A percentile compares a stretch with the other conserved stretches of the same genome.
phyloP scores from a whole-genome alignment of 1,284 basidiomycete genomes.

The Pisolithus thermaeus region DNA sequence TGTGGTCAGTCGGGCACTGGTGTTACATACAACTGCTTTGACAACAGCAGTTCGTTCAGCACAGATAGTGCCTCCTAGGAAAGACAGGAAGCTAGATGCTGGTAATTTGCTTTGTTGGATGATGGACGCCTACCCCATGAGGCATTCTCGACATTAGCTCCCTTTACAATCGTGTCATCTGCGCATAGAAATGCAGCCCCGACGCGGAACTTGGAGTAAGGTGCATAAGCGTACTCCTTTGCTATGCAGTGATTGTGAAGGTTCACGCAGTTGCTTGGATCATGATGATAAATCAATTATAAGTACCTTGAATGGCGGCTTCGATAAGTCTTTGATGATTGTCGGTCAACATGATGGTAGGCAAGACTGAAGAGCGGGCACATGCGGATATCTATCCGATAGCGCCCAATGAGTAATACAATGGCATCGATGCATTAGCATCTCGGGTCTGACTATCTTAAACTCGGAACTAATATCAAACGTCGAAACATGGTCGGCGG shows the following conservation, averaged over 20 bases:
- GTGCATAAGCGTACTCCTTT: constrained; percentile 56
- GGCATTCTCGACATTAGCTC: constrained; percentile 88
- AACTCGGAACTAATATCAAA: no score
- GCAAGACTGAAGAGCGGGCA: no score
- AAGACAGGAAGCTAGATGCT: neutral
- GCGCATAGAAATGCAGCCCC: constrained; percentile 75
- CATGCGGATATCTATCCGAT: no score
- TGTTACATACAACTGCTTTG: constrained; percentile 69
- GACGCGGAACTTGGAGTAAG: constrained; percentile 86
- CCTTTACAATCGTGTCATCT: constrained; percentile 70
- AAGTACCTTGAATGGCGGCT: constrained; percentile 34
- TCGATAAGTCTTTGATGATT: constrained; percentile 32
- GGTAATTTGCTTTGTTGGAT: neutral
- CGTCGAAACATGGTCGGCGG: no score
- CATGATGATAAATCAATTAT: neutral
- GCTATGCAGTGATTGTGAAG: constrained; percentile 31
- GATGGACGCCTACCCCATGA: constrained; percentile 62
- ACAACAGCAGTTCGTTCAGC: constrained; percentile 86
- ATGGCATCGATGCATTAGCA: no score
- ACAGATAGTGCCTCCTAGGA: constrained; percentile 72
- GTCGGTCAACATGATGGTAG: neutral
- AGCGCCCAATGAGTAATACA: no score
- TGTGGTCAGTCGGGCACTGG: neutral
- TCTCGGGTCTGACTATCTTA: no score
- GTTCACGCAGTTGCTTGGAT: neutral